These are phyloP conservation scores for Leccinellum luteum DNA, from an alignment of 768 basidiomycete genomes.

Conservation along the genomic window DNA sequence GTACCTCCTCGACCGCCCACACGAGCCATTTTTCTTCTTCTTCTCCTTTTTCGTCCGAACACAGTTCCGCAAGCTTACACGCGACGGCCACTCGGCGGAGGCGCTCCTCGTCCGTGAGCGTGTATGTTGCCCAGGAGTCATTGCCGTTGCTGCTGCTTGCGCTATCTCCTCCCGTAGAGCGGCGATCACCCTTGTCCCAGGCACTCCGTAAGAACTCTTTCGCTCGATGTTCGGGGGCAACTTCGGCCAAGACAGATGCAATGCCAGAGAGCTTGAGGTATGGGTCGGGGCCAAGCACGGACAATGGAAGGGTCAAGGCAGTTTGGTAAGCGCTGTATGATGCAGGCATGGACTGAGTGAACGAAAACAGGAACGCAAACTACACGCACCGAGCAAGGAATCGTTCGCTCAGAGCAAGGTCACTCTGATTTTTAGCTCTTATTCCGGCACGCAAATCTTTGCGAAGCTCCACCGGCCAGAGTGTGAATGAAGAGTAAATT, in stretches of 20 bases:
- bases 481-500: slow-evolving; percentile 54
- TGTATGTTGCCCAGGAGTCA: slow-evolving; percentile 24
- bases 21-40: slow-evolving; percentile 45
- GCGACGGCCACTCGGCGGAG: slow-evolving; percentile 45
- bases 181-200: slow-evolving; percentile 19
- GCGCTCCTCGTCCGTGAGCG: slow-evolving; percentile 36
- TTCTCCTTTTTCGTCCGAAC: slow-evolving; percentile 24
- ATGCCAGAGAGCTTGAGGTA: slow-evolving; percentile 69
- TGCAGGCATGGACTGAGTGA: background rate
- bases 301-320: slow-evolving; percentile 42
- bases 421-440: slow-evolving; percentile 56
- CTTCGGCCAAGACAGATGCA: slow-evolving; percentile 56
- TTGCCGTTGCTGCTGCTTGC: background rate
- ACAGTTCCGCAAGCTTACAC: slow-evolving; percentile 45
- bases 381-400: slow-evolving; percentile 52
- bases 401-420: slow-evolving; percentile 48
- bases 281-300: slow-evolving; percentile 40
- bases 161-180: background rate
- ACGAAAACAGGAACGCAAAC: background rate
- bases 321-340: slow-evolving; percentile 52
- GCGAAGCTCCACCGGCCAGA: slow-evolving; percentile 67
- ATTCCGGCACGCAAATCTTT: slow-evolving; percentile 64
- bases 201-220: slow-evolving; percentile 23
- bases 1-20: slow-evolving; percentile 43
- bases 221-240: slow-evolving; percentile 33